Base-by-base conservation (phyloP, 1,139 yeast species). In the Pneumocystis sp. region DNA sequence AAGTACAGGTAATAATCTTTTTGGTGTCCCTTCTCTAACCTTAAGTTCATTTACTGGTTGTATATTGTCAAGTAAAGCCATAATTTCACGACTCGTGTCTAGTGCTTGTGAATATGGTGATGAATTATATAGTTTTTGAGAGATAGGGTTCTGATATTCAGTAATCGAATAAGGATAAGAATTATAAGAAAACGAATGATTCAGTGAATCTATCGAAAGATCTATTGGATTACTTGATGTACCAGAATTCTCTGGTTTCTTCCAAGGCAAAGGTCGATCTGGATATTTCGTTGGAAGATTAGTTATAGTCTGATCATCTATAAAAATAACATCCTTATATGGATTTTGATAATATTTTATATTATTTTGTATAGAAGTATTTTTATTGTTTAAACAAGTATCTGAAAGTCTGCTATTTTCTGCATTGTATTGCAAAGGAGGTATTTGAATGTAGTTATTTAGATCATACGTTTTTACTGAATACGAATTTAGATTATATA, bases 1-100 rank as follows among this genome's bases (percentile, higher is more conserved):
- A 35, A 89, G 77, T 59, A 81, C 81, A 8, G 89, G 82, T 3
- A 84, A 77, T 71, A 93, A 74, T 35, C 83, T 87, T 0, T 79
- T 79, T 0, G 97, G 97, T 21, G 61, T 59, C n/a, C 61, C 61
- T 31, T 59, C 61, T 59, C n/a, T 50, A 3, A 50, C 31, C 25
- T 50, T 50, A 25, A 17, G 10, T 50, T 50, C 57, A 50, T 50
- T 17, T 12, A 25, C 31, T 3, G 57, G 31, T 1, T 50, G 31
- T 50, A 50, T 50, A 50, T 50, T 50, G 25, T 50, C 57, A 50
- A 50, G 31, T 12, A 50, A 25, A 6, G 57, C 57, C 57, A 50
- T 50, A 25, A 50, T 50, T 50, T 50, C 57, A 3, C 17, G 12
- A 50, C 31, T 50, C 10, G 57, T 50, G 4, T 50, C 34, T 2